phyloP scores from a whole-genome alignment of 768 basidiomycete genomes.

The Sarcodon sp. region DNA sequence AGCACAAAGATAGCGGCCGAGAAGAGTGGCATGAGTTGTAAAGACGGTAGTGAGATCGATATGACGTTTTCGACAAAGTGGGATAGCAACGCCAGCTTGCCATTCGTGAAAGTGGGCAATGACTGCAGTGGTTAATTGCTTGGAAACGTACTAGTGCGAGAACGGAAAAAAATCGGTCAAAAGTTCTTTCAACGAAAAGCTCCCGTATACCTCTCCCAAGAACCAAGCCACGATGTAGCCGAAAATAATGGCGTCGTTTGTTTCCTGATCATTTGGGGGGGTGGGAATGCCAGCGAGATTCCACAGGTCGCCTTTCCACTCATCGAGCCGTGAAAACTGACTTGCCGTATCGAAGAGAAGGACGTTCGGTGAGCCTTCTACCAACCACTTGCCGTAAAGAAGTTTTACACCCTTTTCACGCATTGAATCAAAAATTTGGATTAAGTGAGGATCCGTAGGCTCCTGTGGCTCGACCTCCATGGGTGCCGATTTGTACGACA shows the following conservation, averaged over 20 bases:
- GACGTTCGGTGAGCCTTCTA: slow-evolving; percentile 92
- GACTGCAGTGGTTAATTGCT: slow-evolving; percentile 75
- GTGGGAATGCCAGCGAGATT: slow-evolving; percentile 96
- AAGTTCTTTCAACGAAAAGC: neutral
- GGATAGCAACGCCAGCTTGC: slow-evolving; percentile 95
- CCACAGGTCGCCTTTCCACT: slow-evolving; percentile 99
- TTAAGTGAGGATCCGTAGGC: slow-evolving; percentile 69
- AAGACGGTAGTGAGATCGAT: slow-evolving; percentile 98
- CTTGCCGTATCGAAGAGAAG: slow-evolving; percentile 93
- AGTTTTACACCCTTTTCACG: slow-evolving; percentile 82
- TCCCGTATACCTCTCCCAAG: slow-evolving; percentile 76
- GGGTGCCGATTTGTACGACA: slow-evolving; percentile 95
- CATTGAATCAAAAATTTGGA: slow-evolving; percentile 71
- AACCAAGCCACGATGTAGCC: slow-evolving; percentile 99
- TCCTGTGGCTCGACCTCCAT: slow-evolving; percentile 98
- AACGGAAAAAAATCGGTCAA: slow-evolving; percentile 5
- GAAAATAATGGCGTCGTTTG: slow-evolving; percentile 96
- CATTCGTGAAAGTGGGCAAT: slow-evolving; percentile 99
- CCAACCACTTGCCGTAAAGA: slow-evolving; percentile 95
- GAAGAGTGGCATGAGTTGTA: slow-evolving; percentile 95
- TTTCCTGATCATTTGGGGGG: slow-evolving; percentile 93
- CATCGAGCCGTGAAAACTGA: slow-evolving; percentile 79
- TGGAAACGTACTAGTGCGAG: slow-evolving; percentile 53
- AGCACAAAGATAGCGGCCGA: slow-evolving; percentile 97
- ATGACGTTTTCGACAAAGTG: slow-evolving; percentile 89